These are phyloP conservation scores for Tephrocybe sp. DNA, from an alignment of 768 basidiomycete genomes.

Conservation along the genomic window DNA sequence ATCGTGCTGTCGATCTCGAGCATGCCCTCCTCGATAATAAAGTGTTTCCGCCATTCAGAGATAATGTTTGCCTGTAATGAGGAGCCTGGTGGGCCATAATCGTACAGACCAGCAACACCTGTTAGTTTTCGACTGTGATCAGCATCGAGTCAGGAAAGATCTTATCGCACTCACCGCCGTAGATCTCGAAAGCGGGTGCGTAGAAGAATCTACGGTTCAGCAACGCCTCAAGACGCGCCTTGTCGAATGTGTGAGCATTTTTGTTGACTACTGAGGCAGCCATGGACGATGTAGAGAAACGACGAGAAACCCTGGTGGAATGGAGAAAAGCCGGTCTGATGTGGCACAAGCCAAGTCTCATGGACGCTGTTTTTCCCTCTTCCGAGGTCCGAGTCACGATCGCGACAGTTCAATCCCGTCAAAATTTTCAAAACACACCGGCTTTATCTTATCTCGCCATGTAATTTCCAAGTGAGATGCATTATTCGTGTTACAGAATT, in stretches of 20 bases:
- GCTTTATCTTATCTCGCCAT: too few relatives aligned
- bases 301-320: constrained; percentile 13
- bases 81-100: constrained; percentile 96
- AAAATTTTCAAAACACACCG: too few relatives aligned
- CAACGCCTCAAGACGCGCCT: constrained; percentile 77
- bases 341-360: constrained; percentile 18
- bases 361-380: constrained; percentile 8
- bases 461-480: too few relatives aligned
- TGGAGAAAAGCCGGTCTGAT: constrained; percentile 17
- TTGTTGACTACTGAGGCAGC: constrained; percentile 58
- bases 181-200: constrained; percentile 98
- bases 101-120: constrained; percentile 98
- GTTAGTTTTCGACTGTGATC: neutral
- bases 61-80: constrained; percentile 96
- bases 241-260: constrained; percentile 84
- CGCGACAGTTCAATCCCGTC: neutral
- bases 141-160: constrained; percentile 1
- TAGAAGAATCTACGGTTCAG: constrained; percentile 94
- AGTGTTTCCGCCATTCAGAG: constrained; percentile 94
- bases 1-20: constrained; percentile 97
- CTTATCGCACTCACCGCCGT: constrained; percentile 69
- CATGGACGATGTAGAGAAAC: constrained; percentile 16
- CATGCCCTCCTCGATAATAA: constrained; percentile 98
- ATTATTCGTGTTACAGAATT: too few relatives aligned
- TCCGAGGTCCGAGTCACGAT: constrained; percentile 16